Percentiles rank a stretch among this genome's conserved stretches.
These are phyloP conservation scores for Breynia disticha DNA, from an alignment of 441 rosid species.

Conservation along the genomic window DNA sequence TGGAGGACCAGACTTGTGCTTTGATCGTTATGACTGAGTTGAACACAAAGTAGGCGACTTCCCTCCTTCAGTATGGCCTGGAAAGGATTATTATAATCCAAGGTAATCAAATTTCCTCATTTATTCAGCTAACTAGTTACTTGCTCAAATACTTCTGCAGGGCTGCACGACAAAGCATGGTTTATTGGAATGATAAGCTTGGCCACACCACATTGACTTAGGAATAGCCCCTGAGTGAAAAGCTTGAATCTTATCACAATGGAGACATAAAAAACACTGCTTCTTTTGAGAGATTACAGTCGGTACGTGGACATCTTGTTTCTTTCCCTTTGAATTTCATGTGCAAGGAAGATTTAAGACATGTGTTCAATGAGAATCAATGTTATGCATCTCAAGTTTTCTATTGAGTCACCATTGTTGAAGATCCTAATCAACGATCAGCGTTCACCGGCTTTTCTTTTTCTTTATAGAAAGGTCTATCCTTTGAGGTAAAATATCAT, in stretches of 20 bases:
- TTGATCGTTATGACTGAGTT: constrained; percentile 89
- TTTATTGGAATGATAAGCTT: constrained; percentile 72
- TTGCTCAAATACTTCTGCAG: constrained; percentile 25
- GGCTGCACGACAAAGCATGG: constrained; percentile 58
- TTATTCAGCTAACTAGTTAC: neutral
- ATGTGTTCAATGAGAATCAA: constrained; percentile 89
- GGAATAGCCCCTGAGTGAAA: constrained; percentile 84
- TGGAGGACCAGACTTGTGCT: constrained; percentile 96
- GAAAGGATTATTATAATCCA: constrained; percentile 98
- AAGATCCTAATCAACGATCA: no score
- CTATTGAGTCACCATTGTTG: no score
- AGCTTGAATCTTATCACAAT: constrained; percentile 55
- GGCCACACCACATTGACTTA: constrained; percentile 82
- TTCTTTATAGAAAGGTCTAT: no score
- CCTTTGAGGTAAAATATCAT: no score
- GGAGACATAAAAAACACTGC: constrained; percentile 53
- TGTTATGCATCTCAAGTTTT: constrained; percentile 84
- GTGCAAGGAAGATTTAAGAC: constrained; percentile 94
- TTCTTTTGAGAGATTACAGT: constrained; percentile 58
- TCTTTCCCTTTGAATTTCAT: constrained; percentile 90
- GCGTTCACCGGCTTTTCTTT: no score
- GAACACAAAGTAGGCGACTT: constrained; percentile 85
- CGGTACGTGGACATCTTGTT: constrained; percentile 83
- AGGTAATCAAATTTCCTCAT: constrained; percentile 35
- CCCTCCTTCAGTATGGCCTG: constrained; percentile 85